A percentile compares a stretch with the other conserved stretches of the same genome.
Evolutionary conservation across 164 flowering plant species (phyloP).

Genomic region (Aristolochia californica): DNA sequence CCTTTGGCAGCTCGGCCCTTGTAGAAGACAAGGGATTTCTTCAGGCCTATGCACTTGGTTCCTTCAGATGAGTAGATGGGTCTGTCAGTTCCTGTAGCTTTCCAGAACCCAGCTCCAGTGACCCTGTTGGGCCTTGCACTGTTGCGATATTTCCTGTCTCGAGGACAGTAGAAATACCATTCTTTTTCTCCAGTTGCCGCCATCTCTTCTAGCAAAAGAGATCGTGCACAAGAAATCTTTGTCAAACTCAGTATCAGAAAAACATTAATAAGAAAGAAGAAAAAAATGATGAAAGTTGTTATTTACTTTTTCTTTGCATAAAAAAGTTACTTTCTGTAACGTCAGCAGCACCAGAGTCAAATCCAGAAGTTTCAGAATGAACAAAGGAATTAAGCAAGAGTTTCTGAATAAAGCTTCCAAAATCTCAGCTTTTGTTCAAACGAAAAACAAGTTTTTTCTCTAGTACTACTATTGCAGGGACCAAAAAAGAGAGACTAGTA

Average conservation of each 20-base stretch:
- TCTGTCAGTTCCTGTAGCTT: conserved; percentile 93
- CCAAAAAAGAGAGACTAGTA: too few relatives aligned
- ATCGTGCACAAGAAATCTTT: neutral
- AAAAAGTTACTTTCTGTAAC: too few relatives aligned
- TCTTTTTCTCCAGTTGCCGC: conserved; percentile 84
- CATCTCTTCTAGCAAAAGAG: conserved; percentile 32
- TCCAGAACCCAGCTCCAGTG: conserved; percentile 95
- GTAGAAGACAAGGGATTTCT: conserved; percentile 95
- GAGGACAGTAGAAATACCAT: conserved; percentile 95
- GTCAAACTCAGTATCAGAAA: conserved; percentile 1
- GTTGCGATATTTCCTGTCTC: conserved; percentile 88
- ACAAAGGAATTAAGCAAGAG: too few relatives aligned
- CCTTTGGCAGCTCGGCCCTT: conserved; percentile 96
- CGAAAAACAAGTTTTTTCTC: too few relatives aligned
- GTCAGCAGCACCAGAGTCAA: too few relatives aligned
- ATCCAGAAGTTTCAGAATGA: neutral
- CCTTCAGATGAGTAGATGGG: conserved; percentile 86
- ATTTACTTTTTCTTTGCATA: too few relatives aligned
- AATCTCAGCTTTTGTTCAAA: too few relatives aligned
- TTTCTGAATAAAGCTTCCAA: too few relatives aligned
- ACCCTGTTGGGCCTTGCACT: conserved; percentile 90
- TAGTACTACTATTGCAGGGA: too few relatives aligned
- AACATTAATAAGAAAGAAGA: neutral
- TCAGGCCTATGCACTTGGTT: conserved; percentile 78
- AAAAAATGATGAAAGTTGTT: neutral